phyloP scores from a whole-genome alignment of 208 protist species.

The Trichomonas vaginalis region DNA sequence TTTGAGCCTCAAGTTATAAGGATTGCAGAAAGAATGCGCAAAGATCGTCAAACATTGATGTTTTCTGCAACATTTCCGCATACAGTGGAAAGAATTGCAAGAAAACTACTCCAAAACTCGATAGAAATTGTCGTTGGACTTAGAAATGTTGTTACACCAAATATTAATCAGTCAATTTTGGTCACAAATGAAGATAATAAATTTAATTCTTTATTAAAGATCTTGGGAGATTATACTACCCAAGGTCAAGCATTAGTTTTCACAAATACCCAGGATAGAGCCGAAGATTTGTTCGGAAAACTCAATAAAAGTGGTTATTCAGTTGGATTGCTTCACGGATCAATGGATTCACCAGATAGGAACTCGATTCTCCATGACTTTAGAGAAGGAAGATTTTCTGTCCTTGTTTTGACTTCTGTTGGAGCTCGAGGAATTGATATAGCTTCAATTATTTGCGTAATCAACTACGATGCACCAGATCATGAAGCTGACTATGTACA shows the following conservation, averaged over 20 bases:
- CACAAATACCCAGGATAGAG: conserved; percentile 50
- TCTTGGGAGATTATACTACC: conserved; percentile 41
- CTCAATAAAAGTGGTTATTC: conserved; percentile 36
- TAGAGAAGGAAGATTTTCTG: conserved; percentile 38
- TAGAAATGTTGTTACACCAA: conserved; percentile 30
- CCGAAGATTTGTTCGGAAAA: conserved; percentile 26
- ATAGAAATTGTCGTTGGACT: conserved; percentile 43
- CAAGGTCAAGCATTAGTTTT: conserved; percentile 55
- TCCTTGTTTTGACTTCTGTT: conserved; percentile 59
- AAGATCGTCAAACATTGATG: conserved; percentile 64
- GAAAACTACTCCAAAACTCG: conserved; percentile 35
- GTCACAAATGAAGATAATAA: conserved; percentile 42
- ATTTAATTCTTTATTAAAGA: conserved; percentile 47
- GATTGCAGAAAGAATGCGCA: conserved; percentile 70
- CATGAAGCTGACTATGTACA: conserved; percentile 70
- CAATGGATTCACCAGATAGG: conserved; percentile 60
- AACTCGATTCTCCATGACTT: conserved; percentile 54
- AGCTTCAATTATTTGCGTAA: conserved; percentile 50
- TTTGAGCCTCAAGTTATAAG: conserved; percentile 88
- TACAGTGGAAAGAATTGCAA: conserved; percentile 38
- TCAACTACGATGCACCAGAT: conserved; percentile 62
- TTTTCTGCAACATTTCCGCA: conserved; percentile 48
- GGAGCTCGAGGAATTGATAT: conserved; percentile 64
- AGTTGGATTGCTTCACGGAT: conserved; percentile 50
- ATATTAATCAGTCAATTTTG: conserved; percentile 42